Evolutionary conservation across 2,329 filamentous ascomycete species (phyloP), one percentile per base, ranked within the genome.

Genomic region (Colletotrichum filicis): DNA sequence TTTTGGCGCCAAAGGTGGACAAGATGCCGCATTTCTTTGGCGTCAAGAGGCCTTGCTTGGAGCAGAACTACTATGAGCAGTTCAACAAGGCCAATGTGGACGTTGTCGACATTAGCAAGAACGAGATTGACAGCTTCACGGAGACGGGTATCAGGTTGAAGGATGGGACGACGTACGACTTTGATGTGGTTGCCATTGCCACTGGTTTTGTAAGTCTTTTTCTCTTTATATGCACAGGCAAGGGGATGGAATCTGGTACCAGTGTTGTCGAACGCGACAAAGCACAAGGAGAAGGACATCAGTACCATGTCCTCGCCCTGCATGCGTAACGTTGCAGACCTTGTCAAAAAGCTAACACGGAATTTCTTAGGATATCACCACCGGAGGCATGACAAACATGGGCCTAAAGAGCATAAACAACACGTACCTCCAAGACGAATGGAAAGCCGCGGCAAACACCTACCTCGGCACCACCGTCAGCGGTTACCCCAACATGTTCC

Each of bases 21-120:
- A 78, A 87, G 58, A 86, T 85, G 79, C 88, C 86, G 1, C 87
- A 91, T 68, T 85, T 82, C 30, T 91, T 89, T 76, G 90, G 88
- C 8, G 81, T 85, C 53, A 91, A 89, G 79, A 83, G 88, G 14
- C 82, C 83, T 2, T 85, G 82, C 61, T 79, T 86, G 0, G 85
- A 86, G 76, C 70, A 80, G 6, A 78, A 79, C 65, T 87, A 86
- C 79, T 88, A 83, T 63, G 86, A 87, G 76, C 82, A 85, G 77
- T 86, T 87, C 73, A 86, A 86, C 78, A 79, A 83, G 30, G 76
- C 80, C 0, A 80, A 75, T 2, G 86, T 88, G 5, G 82, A 86
- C 35, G 57, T 87, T 5, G 76, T 87, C 14, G 82, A 87, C 57
- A 79, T 87, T 60, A 81, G 77, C 28, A 75, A 80, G 37, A 86